Percentiles rank a stretch among this genome's conserved stretches.
Evolutionary conservation across 1,284 basidiomycete genomes (phyloP).

Genomic region (Taiwanofungus camphoratus): DNA sequence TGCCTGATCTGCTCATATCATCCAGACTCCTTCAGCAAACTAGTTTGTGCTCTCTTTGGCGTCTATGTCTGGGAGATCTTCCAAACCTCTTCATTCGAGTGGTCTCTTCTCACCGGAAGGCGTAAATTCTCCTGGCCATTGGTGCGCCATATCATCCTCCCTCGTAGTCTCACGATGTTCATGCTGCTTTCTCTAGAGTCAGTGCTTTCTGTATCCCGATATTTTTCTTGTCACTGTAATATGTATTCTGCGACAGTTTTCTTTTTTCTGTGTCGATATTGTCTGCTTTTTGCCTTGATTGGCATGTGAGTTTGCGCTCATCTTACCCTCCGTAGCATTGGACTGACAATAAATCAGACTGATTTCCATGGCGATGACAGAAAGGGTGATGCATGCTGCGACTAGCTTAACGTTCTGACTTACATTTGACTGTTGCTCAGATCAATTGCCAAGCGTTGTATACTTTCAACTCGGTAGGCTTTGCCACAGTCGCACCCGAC

Average conservation of each 20-base stretch:
- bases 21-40: slow-evolving; percentile 50
- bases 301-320: slow-evolving; percentile 42
- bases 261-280: slow-evolving; percentile 66
- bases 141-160: slow-evolving; percentile 33
- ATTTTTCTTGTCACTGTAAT: background rate
- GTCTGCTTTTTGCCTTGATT: slow-evolving; percentile 54
- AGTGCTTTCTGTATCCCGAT: slow-evolving; percentile 9
- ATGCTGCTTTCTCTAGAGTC: slow-evolving; percentile 18
- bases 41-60: slow-evolving; percentile 57
- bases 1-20: slow-evolving; percentile 3
- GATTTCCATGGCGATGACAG: slow-evolving; percentile 45
- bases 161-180: background rate
- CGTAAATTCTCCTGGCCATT: slow-evolving; percentile 60
- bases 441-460: slow-evolving; percentile 64
- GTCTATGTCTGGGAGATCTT: slow-evolving; percentile 65
- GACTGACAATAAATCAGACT: slow-evolving; percentile 36
- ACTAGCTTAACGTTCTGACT: background rate
- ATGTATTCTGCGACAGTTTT: slow-evolving; percentile 37
- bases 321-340: too few relatives aligned
- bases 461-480: slow-evolving; percentile 60
- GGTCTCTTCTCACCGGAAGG: slow-evolving; percentile 49
- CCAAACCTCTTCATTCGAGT: slow-evolving; percentile 57
- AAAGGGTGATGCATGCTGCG: slow-evolving; percentile 32
- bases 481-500: too few relatives aligned
- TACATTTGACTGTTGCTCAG: slow-evolving; percentile 28